Conservation (phyloP, 2,329 filamentous ascomycete genomes). For the Epichloe coenophiala region DNA sequence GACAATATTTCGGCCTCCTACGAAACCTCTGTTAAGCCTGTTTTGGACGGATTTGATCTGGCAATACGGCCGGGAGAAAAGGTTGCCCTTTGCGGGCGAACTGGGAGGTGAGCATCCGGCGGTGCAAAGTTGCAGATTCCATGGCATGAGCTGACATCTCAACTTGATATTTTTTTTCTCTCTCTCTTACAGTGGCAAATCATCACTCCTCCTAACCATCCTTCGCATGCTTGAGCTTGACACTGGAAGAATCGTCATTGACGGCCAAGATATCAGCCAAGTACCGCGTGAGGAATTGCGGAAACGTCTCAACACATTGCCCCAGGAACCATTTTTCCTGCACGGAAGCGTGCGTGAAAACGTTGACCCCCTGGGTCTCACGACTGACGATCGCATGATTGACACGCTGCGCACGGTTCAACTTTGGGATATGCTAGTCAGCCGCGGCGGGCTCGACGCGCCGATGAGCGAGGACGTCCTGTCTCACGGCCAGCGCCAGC, state of each 20-base stretch:
- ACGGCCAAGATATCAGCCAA: slow-evolving; percentile 23
- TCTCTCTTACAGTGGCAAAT: slow-evolving; percentile 15
- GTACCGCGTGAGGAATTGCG: slow-evolving; percentile 13
- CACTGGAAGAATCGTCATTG: slow-evolving; percentile 28
- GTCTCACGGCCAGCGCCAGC: slow-evolving; percentile 31
- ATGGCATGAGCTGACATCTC: not conserved
- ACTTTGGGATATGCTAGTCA: slow-evolving; percentile 26
- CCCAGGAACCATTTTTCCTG: slow-evolving; percentile 39
- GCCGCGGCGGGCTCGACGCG: slow-evolving; percentile 23
- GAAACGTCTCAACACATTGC: slow-evolving; percentile 25
- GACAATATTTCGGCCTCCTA: slow-evolving; percentile 18
- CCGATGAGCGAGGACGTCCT: slow-evolving; percentile 17
- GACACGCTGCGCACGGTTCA: slow-evolving; percentile 29
- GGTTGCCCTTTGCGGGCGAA: slow-evolving; percentile 30
- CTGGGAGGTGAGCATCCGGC: slow-evolving; percentile 16
- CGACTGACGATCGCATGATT: slow-evolving; percentile 27
- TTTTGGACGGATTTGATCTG: slow-evolving; percentile 17
- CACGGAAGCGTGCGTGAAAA: slow-evolving; percentile 35
- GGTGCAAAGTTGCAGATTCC: not conserved
- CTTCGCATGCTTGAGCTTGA: slow-evolving; percentile 33
- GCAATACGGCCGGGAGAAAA: slow-evolving; percentile 20
- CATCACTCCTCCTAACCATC: slow-evolving; percentile 26
- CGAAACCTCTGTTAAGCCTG: slow-evolving; percentile 8
- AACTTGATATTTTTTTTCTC: not conserved
- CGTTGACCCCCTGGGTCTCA: slow-evolving; percentile 26